phyloP scores from a whole-genome alignment of 148 eudicot genomes.

The Salicornia ramosissima region DNA sequence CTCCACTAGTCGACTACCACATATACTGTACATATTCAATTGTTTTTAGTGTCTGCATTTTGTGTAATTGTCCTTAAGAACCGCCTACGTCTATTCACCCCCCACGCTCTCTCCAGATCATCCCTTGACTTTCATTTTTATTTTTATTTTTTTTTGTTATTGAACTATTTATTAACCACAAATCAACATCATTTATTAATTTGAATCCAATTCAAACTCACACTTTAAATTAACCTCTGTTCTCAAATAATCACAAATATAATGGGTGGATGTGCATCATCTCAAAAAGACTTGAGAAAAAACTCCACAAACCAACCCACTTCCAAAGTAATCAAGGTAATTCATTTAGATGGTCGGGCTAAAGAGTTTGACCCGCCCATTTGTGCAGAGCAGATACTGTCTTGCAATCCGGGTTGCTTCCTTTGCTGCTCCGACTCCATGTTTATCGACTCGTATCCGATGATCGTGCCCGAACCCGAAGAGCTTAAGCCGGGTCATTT shows the following conservation, averaged over 20 bases:
- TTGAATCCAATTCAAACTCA: no score
- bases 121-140: background rate
- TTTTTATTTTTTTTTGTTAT: no score
- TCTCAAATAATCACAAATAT: background rate
- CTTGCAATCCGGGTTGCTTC: conserved; percentile 26
- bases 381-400: conserved; percentile 25
- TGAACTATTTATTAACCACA: background rate
- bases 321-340: conserved; percentile 16
- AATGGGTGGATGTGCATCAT: conserved; percentile 32
- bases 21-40: no score
- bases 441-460: conserved; percentile 22
- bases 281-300: background rate
- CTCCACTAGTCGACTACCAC: no score
- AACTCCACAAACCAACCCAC: background rate
- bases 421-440: conserved; percentile 23
- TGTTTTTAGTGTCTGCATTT: no score
- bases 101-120: background rate
- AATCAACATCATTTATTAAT: background rate
- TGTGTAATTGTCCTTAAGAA: background rate
- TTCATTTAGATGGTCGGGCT: conserved; percentile 24
- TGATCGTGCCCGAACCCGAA: conserved; percentile 22
- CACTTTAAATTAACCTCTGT: no score
- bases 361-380: conserved; percentile 28
- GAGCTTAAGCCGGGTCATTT: conserved; percentile 23
- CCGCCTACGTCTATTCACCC: background rate